phyloP scores from a whole-genome alignment of 2,329 filamentous ascomycete species.

The Fusarium sambucinum region DNA sequence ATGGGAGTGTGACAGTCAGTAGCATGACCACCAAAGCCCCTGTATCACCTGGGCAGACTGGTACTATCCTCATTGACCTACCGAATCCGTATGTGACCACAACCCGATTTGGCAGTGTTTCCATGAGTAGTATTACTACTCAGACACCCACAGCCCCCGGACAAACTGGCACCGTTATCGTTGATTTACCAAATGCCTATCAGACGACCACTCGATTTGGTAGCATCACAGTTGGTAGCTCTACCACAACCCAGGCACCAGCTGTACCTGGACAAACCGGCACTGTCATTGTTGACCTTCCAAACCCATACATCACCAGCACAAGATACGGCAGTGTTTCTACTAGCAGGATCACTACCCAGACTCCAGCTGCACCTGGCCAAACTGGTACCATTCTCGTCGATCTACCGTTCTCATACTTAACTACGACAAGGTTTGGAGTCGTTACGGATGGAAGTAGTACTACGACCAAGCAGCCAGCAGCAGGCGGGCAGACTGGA shows the following conservation, averaged over 20 bases:
- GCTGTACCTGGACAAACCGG: neutral
- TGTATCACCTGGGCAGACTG: neutral
- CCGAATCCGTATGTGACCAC: neutral
- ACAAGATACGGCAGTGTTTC: neutral
- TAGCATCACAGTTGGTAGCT: neutral
- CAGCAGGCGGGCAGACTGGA: neutral
- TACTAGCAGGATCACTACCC: neutral
- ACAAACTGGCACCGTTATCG: conserved; percentile 1
- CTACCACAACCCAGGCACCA: neutral
- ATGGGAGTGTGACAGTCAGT: neutral
- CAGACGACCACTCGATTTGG: neutral
- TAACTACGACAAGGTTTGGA: neutral
- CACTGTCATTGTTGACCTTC: neutral
- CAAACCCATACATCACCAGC: neutral
- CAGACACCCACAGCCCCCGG: neutral
- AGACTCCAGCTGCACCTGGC: neutral
- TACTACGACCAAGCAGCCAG: neutral
- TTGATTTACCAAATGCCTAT: neutral
- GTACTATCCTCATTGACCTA: neutral
- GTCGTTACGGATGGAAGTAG: neutral
- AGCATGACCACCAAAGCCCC: neutral
- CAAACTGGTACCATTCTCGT: conserved; percentile 1
- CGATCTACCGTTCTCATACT: neutral
- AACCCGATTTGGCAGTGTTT: neutral
- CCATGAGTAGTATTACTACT: neutral